These are phyloP conservation scores for Microthyrium microscopicum DNA, from an alignment of 2,329 filamentous ascomycete genomes.

Conservation along the genomic window DNA sequence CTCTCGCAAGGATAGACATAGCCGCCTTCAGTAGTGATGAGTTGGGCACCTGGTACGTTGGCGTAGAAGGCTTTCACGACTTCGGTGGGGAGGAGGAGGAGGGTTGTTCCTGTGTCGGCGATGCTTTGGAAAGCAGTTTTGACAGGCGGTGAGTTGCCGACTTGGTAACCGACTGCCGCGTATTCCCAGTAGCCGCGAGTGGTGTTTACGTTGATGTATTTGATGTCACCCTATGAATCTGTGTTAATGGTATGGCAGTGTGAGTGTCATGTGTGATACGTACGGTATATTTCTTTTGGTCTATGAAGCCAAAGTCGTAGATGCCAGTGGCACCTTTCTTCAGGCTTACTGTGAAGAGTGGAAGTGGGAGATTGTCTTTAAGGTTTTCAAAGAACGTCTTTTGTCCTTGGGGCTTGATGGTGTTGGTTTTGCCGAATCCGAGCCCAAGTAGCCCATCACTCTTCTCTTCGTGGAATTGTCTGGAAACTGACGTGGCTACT, in stretches of 20 bases:
- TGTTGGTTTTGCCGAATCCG: conserved; percentile 43
- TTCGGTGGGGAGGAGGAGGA: conserved; percentile 39
- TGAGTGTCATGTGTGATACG: too few relatives aligned
- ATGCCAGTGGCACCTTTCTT: conserved; percentile 34
- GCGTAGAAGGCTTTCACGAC: conserved; percentile 44
- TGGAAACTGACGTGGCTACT: conserved; percentile 42
- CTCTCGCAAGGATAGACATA: conserved; percentile 37
- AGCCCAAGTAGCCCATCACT: conserved; percentile 44
- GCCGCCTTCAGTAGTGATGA: conserved; percentile 33
- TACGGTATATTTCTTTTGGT: conserved; percentile 33
- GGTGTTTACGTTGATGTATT: conserved; percentile 38
- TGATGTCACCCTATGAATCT: conserved; percentile 28
- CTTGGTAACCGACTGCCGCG: conserved; percentile 36
- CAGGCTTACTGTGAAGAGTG: conserved; percentile 41
- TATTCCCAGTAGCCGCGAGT: conserved; percentile 49
- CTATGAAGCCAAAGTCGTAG: conserved; percentile 40
- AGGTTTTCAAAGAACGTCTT: conserved; percentile 46
- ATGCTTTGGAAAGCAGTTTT: conserved; percentile 32
- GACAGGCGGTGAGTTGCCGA: conserved; percentile 29
- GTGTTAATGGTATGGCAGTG: conserved; percentile 42
- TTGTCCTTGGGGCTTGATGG: conserved; percentile 31
- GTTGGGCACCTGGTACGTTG: conserved; percentile 34
- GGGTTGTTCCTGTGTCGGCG: conserved; percentile 55
- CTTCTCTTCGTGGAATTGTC: conserved; percentile 31
- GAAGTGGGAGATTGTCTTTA: conserved; percentile 30